Conservation (phyloP, 2,329 filamentous ascomycete species). For the Alternaria metachromatica region DNA sequence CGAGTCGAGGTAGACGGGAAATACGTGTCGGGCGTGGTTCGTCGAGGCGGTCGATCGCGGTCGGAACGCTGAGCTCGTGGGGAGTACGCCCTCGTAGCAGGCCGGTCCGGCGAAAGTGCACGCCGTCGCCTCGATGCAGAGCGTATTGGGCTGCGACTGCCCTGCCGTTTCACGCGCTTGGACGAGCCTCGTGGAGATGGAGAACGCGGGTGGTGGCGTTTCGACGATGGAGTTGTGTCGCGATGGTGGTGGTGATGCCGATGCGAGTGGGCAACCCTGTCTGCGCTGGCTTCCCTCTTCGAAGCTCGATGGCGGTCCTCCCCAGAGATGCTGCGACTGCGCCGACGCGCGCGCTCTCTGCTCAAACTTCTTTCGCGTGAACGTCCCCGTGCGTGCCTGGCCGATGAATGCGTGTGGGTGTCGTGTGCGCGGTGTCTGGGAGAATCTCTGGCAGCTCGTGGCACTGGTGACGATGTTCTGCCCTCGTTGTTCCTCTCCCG, state of each 20-base stretch:
- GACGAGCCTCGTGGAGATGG: slow-evolving; percentile 43
- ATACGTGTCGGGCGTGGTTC: slow-evolving; percentile 48
- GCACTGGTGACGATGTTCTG: slow-evolving; percentile 44
- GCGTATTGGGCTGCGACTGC: slow-evolving; percentile 45
- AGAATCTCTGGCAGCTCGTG: slow-evolving; percentile 46
- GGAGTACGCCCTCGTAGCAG: slow-evolving; percentile 39
- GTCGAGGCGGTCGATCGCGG: slow-evolving; percentile 41
- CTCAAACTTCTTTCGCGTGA: slow-evolving; percentile 45
- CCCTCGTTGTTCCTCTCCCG: slow-evolving; percentile 37
- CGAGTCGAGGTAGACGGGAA: slow-evolving; percentile 39
- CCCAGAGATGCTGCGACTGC: slow-evolving; percentile 40
- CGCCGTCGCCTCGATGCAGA: slow-evolving; percentile 44
- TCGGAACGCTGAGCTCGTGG: slow-evolving; percentile 39
- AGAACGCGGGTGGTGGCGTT: slow-evolving; percentile 48
- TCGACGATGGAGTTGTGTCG: slow-evolving; percentile 47
- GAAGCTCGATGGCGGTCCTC: slow-evolving; percentile 47
- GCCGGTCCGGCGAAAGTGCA: slow-evolving; percentile 37
- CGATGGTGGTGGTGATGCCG: slow-evolving; percentile 43
- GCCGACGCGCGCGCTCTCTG: slow-evolving; percentile 41
- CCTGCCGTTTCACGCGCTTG: slow-evolving; percentile 43
- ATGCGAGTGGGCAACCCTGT: slow-evolving; percentile 44
- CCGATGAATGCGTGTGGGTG: slow-evolving; percentile 32
- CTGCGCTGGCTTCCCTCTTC: slow-evolving; percentile 45
- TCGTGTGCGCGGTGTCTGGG: slow-evolving; percentile 40
- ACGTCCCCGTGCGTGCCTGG: slow-evolving; percentile 33